Evolutionary conservation across 352 stramenopile genomes (phyloP).

Genomic region (Elongisporangium prolatum): DNA sequence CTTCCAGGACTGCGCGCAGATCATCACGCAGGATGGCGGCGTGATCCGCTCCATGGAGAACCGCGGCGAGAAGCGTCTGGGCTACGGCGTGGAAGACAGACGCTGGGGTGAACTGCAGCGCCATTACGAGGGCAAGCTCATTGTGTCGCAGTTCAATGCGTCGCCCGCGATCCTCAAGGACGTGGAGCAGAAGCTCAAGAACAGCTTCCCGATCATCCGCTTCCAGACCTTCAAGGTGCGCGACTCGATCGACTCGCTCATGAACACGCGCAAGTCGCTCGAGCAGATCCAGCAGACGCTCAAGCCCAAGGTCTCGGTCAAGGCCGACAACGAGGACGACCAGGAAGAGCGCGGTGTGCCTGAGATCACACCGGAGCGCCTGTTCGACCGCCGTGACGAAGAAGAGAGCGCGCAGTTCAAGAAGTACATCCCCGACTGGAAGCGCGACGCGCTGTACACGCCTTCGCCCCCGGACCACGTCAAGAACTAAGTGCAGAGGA

Average conservation of each 20-base stretch:
- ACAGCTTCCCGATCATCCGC: constrained; percentile 79
- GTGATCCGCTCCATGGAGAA: constrained; percentile 78
- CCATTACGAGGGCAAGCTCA: constrained; percentile 82
- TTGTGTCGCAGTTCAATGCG: constrained; percentile 86
- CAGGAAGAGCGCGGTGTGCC: constrained; percentile 29
- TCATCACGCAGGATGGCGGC: constrained; percentile 64
- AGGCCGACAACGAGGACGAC: constrained; percentile 24
- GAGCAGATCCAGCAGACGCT: constrained; percentile 53
- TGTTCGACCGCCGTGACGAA: constrained; percentile 59
- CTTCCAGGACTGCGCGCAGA: constrained; percentile 75
- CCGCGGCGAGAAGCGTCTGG: constrained; percentile 75
- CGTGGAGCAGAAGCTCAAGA: constrained; percentile 80
- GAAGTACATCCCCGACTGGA: constrained; percentile 81
- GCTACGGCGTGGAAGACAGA: constrained; percentile 81
- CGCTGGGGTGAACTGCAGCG: constrained; percentile 82
- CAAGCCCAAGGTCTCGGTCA: constrained; percentile 30
- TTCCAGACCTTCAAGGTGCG: constrained; percentile 86
- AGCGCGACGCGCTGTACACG: constrained; percentile 71
- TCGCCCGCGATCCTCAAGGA: constrained; percentile 63
- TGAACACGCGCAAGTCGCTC: constrained; percentile 77
- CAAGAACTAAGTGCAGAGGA: constrained; percentile 28
- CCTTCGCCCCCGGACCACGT: constrained; percentile 60
- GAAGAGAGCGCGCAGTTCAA: constrained; percentile 64
- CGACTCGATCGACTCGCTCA: constrained; percentile 74
- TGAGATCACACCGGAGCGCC: constrained; percentile 38